A percentile compares a stretch with the other conserved stretches of the same genome.
Conservation (phyloP, 768 basidiomycete genomes). For the Russula emetica region DNA sequence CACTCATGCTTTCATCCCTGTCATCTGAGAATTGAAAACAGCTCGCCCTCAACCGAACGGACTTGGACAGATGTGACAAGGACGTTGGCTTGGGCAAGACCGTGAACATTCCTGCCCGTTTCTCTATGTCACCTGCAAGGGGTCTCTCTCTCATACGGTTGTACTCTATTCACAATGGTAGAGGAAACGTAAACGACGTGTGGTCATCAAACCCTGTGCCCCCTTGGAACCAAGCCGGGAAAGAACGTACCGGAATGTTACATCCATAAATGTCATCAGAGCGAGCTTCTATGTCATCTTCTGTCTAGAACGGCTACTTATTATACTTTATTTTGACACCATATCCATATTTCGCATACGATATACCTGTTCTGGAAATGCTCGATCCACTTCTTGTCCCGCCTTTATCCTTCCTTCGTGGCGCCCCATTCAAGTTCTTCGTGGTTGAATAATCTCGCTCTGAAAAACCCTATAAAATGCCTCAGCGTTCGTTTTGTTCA, state of each 20-base stretch:
- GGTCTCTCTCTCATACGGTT: too few relatives aligned
- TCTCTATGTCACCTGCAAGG: neutral
- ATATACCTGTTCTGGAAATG: slow-evolving; percentile 1
- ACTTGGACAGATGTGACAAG: neutral
- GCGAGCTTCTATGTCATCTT: slow-evolving; percentile 9
- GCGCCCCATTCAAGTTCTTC: neutral
- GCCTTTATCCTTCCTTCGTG: neutral
- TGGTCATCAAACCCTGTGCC: neutral
- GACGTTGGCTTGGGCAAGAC: neutral
- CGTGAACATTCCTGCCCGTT: neutral
- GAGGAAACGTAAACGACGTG: neutral
- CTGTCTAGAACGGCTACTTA: neutral
- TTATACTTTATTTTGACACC: neutral
- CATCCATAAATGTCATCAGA: neutral
- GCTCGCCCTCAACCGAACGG: neutral
- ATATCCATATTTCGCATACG: neutral
- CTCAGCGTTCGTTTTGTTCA: neutral
- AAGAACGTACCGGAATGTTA: neutral
- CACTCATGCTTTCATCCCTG: neutral
- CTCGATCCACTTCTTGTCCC: neutral
- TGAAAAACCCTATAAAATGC: neutral
- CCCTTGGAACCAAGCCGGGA: neutral
- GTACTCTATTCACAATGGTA: neutral
- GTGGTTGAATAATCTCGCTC: neutral
- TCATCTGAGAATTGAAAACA: neutral